Percentiles rank a stretch among this genome's conserved stretches.
These are phyloP conservation scores for Mollisia scopiformis DNA, from an alignment of 2,329 filamentous ascomycete species.

Conservation along the genomic window DNA sequence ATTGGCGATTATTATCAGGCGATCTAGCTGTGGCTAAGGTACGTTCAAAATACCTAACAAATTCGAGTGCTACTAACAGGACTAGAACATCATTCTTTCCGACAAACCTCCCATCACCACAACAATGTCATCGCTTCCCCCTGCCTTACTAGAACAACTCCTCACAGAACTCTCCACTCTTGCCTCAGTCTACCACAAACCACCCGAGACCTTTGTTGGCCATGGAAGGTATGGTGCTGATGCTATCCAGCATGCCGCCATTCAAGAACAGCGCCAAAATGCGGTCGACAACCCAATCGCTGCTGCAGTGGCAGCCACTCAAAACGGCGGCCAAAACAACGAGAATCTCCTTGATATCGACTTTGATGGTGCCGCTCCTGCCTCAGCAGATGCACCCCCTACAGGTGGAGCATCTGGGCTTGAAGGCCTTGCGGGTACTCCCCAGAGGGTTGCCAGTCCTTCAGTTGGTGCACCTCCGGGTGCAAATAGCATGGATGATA, in stretches of 20 bases:
- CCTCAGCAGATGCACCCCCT: conserved; percentile 74
- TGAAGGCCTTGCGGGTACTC: conserved; percentile 63
- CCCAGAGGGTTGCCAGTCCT: conserved; percentile 70
- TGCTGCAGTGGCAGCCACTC: conserved; percentile 74
- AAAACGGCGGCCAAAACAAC: conserved; percentile 71
- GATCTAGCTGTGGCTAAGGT: conserved; percentile 90
- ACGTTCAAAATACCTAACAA: conserved; percentile 30
- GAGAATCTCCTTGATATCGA: conserved; percentile 97
- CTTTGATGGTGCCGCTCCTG: conserved; percentile 90
- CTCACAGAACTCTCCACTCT: conserved; percentile 90
- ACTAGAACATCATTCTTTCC: conserved; percentile 81
- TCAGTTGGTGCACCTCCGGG: conserved; percentile 40
- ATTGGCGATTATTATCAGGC: conserved; percentile 94
- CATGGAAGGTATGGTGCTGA: conserved; percentile 93
- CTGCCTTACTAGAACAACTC: conserved; percentile 84
- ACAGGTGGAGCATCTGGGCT: conserved; percentile 50
- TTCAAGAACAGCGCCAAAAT: conserved; percentile 93
- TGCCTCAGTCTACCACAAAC: conserved; percentile 97
- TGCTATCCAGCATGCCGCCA: conserved; percentile 91
- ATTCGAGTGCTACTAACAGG: conserved; percentile 29
- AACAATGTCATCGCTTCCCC: conserved; percentile 88
- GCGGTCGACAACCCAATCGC: conserved; percentile 93
- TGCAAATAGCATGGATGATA: conserved; percentile 73
- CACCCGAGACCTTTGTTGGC: conserved; percentile 95
- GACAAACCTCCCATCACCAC: conserved; percentile 93